Base-by-base conservation (phyloP, 2,329 filamentous ascomycete genomes). In the Albophoma yamanashiensis region DNA sequence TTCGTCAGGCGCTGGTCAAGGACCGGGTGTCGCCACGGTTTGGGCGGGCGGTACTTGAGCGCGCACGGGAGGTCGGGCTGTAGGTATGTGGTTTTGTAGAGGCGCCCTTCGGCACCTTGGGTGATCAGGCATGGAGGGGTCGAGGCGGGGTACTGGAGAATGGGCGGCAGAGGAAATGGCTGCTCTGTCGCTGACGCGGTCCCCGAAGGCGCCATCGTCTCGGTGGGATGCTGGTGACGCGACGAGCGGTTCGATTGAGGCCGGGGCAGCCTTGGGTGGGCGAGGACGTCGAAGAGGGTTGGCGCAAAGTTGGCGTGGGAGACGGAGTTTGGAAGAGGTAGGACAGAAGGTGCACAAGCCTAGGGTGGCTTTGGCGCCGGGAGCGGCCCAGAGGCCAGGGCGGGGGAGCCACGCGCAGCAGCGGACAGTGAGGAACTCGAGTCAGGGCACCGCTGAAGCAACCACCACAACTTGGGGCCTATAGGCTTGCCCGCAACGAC, bases 21-120 rank as follows among this genome's bases (percentile, higher is more conserved):
- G 25, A 83, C 84, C 6, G 92, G 90, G 75, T 99, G 94, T 25
- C 94, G 85, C 82, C 96, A 99, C 34, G 89, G 85, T 77, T 99
- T 99, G 34, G 86, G 81, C 0, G 93, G 92, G 0, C 94, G 90
- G 80, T 95, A 87, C 78, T 99, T 99, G 63, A 97, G 84, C 0
- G 93, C 91, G 70, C 87, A 89, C 17, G 88, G 84, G 12, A 84
- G 79, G 60, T 79, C 72, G 45, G 89, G 82, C 1, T 82, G 73
- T 59, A 97, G 86, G 76, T 91, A 95, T 59, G 84, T 87, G 22
- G 91, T 93, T 73, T 86, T 88, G 84, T 95, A 97, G 70, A 99
- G 85, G 65, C 93, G 91, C 62, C 91, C 92, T 83, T 99, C 94
- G 71, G 94, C 94, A 76, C 94, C 94, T 81, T 97, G 94, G 60